These are phyloP conservation scores for Ceratobasidium sp. DNA, from an alignment of 1,284 basidiomycete species.

Conservation along the genomic window DNA sequence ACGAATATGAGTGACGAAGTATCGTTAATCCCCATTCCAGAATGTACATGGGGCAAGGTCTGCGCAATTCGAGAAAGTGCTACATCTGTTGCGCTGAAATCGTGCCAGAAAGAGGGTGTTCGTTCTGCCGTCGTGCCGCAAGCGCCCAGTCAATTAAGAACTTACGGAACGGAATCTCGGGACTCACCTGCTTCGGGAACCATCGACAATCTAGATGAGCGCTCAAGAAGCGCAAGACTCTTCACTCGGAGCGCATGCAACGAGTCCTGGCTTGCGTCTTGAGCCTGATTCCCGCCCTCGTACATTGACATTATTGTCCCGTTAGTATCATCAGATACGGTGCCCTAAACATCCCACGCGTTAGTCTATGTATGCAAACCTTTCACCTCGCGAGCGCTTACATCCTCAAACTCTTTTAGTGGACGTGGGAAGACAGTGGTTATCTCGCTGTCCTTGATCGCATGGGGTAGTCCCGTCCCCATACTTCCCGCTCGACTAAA, in stretches of 20 bases:
- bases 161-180: conserved; percentile 50
- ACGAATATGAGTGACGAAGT: conserved; percentile 61
- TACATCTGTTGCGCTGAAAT: conserved; percentile 26
- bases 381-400: conserved; percentile 5
- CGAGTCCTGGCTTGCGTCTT: conserved; percentile 49
- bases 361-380: neutral
- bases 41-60: conserved; percentile 39
- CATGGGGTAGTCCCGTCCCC: conserved; percentile 34
- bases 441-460: conserved; percentile 37
- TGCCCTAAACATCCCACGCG: conserved; percentile 8
- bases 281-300: conserved; percentile 21
- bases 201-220: conserved; percentile 67
- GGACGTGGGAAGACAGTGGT: conserved; percentile 41
- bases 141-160: conserved; percentile 67
- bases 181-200: conserved; percentile 66
- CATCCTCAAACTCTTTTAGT: conserved; percentile 35
- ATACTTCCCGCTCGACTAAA: conserved; percentile 38
- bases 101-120: conserved; percentile 59
- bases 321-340: conserved; percentile 29
- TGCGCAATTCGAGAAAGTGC: conserved; percentile 19
- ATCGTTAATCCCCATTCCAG: conserved; percentile 53
- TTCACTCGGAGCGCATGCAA: conserved; percentile 67
- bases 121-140: conserved; percentile 68
- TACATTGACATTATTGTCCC: conserved; percentile 33
- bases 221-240: conserved; percentile 76